A percentile compares a stretch with the other conserved stretches of the same genome.
Evolutionary conservation across 2,329 filamentous ascomycete genomes (phyloP).

Genomic region (Thielaviopsis cerberus): DNA sequence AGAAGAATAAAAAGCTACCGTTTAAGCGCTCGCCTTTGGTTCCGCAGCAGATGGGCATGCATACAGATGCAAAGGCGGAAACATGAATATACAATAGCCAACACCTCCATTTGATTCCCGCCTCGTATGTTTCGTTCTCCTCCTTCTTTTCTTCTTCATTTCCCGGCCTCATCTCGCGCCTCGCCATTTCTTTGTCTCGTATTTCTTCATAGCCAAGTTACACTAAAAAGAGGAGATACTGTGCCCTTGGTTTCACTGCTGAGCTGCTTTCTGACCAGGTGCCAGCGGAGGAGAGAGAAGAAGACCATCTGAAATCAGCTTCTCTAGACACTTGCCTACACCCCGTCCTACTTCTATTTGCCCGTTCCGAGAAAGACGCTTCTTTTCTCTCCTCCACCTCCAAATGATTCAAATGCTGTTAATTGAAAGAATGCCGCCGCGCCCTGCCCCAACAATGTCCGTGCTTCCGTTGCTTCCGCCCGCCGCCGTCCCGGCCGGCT

Average conservation of each 20-base stretch:
- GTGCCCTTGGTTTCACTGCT: background rate
- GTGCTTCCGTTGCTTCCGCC: background rate
- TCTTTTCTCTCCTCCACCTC: background rate
- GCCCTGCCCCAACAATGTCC: conserved; percentile 1
- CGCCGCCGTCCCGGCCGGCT: background rate
- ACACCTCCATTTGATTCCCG: too few species aligned
- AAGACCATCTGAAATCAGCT: background rate
- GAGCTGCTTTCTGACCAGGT: background rate
- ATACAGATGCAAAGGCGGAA: too few species aligned
- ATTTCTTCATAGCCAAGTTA: background rate
- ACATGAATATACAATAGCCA: too few species aligned
- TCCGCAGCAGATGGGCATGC: too few species aligned
- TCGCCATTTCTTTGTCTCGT: background rate
- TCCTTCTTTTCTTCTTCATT: background rate
- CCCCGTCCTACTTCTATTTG: background rate
- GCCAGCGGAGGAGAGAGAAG: background rate
- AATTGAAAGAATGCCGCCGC: background rate
- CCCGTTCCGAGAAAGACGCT: background rate
- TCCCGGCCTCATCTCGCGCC: background rate
- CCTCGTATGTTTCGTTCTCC: background rate
- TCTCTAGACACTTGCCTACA: background rate
- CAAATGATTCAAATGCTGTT: background rate
- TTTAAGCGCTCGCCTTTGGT: too few species aligned
- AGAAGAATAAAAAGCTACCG: too few species aligned
- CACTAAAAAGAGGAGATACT: background rate